Percentiles rank a stretch among this genome's conserved stretches.
Evolutionary conservation across 345 rosid species (phyloP).

Genomic region (Murraya paniculata): DNA sequence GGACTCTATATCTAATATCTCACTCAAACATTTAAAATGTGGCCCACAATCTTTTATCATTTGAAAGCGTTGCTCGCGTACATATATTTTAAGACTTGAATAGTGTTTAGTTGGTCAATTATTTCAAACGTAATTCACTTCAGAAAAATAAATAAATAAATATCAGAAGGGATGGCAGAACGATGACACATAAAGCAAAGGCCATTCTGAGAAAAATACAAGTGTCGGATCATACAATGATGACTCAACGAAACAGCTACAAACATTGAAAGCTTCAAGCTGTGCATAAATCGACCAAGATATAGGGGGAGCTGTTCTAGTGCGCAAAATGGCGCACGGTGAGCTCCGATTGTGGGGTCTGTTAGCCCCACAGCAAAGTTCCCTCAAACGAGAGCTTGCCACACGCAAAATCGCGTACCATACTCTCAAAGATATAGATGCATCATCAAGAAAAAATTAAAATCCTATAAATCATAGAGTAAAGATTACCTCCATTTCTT

Average conservation of each 20-base stretch:
- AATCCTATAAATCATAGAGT: background rate
- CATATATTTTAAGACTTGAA: background rate
- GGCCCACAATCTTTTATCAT: background rate
- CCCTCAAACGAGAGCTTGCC: too few relatives aligned
- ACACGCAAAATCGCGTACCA: too few relatives aligned
- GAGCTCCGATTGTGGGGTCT: too few relatives aligned
- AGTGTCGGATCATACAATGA: background rate
- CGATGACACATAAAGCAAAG: background rate
- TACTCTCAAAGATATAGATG: background rate
- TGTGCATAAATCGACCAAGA: background rate
- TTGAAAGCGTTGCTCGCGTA: background rate
- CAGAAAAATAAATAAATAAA: background rate
- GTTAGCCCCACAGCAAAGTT: too few relatives aligned
- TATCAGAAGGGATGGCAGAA: background rate
- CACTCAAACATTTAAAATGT: background rate
- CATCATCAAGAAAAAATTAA: background rate
- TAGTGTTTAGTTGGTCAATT: background rate
- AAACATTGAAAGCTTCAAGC: background rate
- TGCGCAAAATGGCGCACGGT: too few relatives aligned
- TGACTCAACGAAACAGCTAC: background rate
- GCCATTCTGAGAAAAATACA: background rate
- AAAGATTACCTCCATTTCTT: background rate
- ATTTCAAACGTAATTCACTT: background rate
- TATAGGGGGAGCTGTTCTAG: too few relatives aligned
- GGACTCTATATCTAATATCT: background rate